Base-by-base conservation (phyloP, 768 basidiomycete species). In the Lepiota venenata region DNA sequence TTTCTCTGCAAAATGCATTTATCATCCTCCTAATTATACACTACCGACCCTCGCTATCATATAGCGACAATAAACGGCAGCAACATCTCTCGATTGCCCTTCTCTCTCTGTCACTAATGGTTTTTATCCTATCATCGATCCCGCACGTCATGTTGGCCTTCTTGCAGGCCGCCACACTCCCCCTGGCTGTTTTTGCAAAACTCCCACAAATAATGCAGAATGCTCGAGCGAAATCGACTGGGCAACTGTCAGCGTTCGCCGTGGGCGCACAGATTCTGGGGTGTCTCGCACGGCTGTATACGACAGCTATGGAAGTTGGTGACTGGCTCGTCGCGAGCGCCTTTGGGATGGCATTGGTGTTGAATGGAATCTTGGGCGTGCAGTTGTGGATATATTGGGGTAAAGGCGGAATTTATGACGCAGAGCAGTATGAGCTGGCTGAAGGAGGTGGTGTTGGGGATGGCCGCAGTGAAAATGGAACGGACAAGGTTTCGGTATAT, bases 211-310 rank as follows among this genome's bases (percentile, higher is more conserved):
- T 98, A 69, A 63, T 78, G 53, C 84, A 90, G 61, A 98, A 97
- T 74, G 67, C 81, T 54, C 81, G 81, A 41, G 75, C 83, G 3
- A 71, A 77, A 47, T 91, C 88, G 5, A 98, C 96, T 0, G 96
- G 96, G 12, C 93, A 97, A 63, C 87, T 98, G 41, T 95, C 93
- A 7, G 83, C 93, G 0, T 92, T 98, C 64, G 93, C 94, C 16
- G 92, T 98, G 38, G 72, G 91, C 62, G 80, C 92, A 47, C 92
- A 95, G 59, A 80, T 98, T 22, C 80, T 77, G 0, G 96, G 96
- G 16, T 96, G 93, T 68, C 74, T 92, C 32, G 96, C 95, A 0
- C 79, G 96, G 42, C 74, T 98, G 14, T 98, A 94, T 76, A 98
- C 96, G 8, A 97, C 93, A 10, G 80, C 85, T 10, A 88, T 87